Base-by-base conservation (phyloP, 2,329 filamentous ascomycete species). In the Tolypocladium guangdongense region DNA sequence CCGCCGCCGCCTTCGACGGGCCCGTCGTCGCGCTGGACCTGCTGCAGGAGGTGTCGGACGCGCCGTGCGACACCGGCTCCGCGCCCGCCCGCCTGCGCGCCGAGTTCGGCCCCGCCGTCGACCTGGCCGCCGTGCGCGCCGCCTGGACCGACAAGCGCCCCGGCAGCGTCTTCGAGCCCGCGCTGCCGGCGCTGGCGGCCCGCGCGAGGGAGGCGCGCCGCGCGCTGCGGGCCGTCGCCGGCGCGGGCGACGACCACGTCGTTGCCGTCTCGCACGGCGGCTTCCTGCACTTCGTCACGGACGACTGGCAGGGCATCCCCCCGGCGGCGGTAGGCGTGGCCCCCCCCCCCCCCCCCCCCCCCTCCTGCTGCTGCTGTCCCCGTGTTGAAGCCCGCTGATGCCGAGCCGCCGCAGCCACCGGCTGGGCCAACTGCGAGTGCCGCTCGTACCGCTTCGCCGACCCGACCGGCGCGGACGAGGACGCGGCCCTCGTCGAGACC, bases 191-290 rank as follows among this genome's bases (percentile, higher is more conserved):
- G 55, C 74, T 92, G 45, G 75, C 80, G 56, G 73, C 70, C 35
- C 74, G 88, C 18, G 86, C 87, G 0, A 71, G 72, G n/a, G 75
- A 74, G 27, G 81, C 82, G 7, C 74, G 88, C 45, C 61, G 72
- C 14, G 83, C 78, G 70, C 66, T 93, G 56, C 66, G 78, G 18
- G 70, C 77, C 43, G 62, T 72, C 51, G 66, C 66, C 1, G 70
- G 63, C 1, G 56, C 60, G 1, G 64, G 58, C 0, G 83, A 87
- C 62, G 74, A 72, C 4, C 80, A 92, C 60, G 80, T 95, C 32
- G 82, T 86, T 0, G 76, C 90, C 2, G 88, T 95, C 8, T 86
- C 88, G 3, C 90, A 95, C 62, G 90, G 90, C 2, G 88, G 87
- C 1, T 87, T 91, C 60, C 66, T 95, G 62, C 90, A 96, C 67